A percentile compares a stretch with the other conserved stretches of the same genome.
phyloP scores from a whole-genome alignment of 352 stramenopile species.

The Pythium diclinum region DNA sequence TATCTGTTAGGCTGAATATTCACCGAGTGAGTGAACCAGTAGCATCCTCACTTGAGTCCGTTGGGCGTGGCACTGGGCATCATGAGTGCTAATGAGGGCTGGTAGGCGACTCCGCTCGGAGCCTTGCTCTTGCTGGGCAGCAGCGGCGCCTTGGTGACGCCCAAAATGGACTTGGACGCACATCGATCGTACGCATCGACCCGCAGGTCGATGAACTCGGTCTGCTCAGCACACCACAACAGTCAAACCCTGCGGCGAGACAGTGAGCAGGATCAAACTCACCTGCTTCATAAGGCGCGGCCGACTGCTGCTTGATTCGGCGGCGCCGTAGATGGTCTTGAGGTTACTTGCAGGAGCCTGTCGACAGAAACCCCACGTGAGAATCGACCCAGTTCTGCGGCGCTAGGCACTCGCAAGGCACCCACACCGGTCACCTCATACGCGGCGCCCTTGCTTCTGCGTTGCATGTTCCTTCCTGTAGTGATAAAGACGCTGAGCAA shows the following conservation, averaged over 20 bases:
- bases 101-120: neutral
- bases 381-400: neutral
- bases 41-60: constrained; percentile 22
- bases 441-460: constrained; percentile 6
- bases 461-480: constrained; percentile 8
- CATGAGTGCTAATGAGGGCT: constrained; percentile 17
- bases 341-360: neutral
- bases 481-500: neutral
- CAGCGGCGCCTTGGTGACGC: constrained; percentile 17
- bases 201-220: constrained; percentile 33
- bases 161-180: constrained; percentile 7
- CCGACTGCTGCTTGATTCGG: neutral
- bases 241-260: neutral
- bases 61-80: constrained; percentile 24
- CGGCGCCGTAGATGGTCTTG: neutral
- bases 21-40: neutral
- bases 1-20: neutral
- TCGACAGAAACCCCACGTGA: neutral
- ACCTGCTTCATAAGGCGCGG: neutral
- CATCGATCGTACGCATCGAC: constrained; percentile 29
- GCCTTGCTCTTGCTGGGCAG: constrained; percentile 10
- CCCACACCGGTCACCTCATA: constrained; percentile 17
- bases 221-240: constrained; percentile 14
- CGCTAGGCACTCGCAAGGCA: neutral
- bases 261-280: neutral